Conservation (phyloP, 129 eudicot genomes). For the Tagetes erecta region DNA sequence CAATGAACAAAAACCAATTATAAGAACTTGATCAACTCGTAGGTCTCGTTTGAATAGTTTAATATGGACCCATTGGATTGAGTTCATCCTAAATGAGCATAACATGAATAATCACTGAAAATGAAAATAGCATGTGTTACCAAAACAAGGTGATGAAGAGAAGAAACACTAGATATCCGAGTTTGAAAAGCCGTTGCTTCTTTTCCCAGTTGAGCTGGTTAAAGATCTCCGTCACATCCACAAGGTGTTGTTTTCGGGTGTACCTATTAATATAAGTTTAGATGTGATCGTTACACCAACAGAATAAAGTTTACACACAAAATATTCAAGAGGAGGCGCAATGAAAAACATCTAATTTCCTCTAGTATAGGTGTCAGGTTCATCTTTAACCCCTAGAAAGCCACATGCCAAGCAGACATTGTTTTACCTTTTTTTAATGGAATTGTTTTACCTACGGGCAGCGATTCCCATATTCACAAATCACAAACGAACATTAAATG, state of each 20-base stretch:
- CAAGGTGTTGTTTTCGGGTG: constrained; percentile 67
- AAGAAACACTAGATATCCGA: constrained; percentile 67
- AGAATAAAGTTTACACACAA: not conserved
- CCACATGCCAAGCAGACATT: not conserved
- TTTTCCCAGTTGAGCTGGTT: constrained; percentile 88
- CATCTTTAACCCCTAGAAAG: not conserved
- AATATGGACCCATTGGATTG: not conserved
- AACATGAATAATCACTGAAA: not conserved
- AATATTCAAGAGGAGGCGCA: not conserved
- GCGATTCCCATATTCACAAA: too few species aligned
- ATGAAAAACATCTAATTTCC: not conserved
- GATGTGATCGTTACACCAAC: constrained; percentile 11
- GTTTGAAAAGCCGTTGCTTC: constrained; percentile 86
- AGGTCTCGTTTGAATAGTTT: not conserved
- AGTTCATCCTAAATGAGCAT: constrained; percentile 7
- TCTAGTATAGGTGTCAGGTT: not conserved
- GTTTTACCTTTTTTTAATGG: too few species aligned
- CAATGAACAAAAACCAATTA: constrained; percentile 18
- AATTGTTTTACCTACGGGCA: too few species aligned
- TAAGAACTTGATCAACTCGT: not conserved
- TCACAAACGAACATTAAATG: too few species aligned
- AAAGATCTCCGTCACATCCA: constrained; percentile 96
- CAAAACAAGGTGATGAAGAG: constrained; percentile 91
- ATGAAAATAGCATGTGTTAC: constrained; percentile 34
- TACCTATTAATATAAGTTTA: constrained; percentile 54